Evolutionary conservation across 208 protist genomes (phyloP).

Genomic region (Crithidia brevicula): DNA sequence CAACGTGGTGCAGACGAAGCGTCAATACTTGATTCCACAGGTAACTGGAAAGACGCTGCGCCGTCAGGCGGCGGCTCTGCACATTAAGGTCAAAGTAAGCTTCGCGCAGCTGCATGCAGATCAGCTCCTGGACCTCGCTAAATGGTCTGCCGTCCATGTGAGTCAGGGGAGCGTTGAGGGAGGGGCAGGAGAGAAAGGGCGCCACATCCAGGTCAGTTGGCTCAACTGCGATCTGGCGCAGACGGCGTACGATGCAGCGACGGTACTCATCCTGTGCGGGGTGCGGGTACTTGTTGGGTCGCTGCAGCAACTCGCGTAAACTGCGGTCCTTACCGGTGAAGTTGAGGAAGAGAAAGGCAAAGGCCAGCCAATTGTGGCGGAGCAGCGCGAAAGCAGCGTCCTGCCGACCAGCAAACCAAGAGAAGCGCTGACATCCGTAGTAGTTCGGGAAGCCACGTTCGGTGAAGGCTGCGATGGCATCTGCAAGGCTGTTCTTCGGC

Average conservation of each 20-base stretch:
- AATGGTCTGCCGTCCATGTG: slow-evolving; percentile 26
- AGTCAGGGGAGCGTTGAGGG: slow-evolving; percentile 41
- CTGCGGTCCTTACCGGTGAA: slow-evolving; percentile 65
- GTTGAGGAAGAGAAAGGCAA: slow-evolving; percentile 88
- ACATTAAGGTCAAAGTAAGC: slow-evolving; percentile 77
- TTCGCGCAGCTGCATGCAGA: slow-evolving; percentile 68
- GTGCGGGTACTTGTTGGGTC: slow-evolving; percentile 79
- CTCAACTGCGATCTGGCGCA: slow-evolving; percentile 66
- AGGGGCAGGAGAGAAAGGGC: slow-evolving; percentile 71
- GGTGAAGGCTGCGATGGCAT: slow-evolving; percentile 54
- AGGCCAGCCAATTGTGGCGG: slow-evolving; percentile 85
- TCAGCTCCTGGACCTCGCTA: slow-evolving; percentile 42
- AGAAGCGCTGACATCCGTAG: slow-evolving; percentile 90
- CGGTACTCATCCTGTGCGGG: slow-evolving; percentile 84
- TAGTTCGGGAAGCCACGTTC: slow-evolving; percentile 87
- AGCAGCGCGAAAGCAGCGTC: slow-evolving; percentile 84
- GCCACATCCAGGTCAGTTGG: slow-evolving; percentile 74
- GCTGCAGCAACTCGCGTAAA: slow-evolving; percentile 85
- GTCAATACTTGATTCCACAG: slow-evolving; percentile 89
- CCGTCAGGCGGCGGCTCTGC: slow-evolving; percentile 68
- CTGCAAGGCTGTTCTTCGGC: slow-evolving; percentile 39
- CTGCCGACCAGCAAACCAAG: slow-evolving; percentile 81
- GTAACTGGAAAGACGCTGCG: slow-evolving; percentile 82
- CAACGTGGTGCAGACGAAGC: slow-evolving; percentile 75
- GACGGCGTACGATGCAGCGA: slow-evolving; percentile 72